Conservation (phyloP, 2,329 filamentous ascomycete genomes). For the Ophiostoma sp. region DNA sequence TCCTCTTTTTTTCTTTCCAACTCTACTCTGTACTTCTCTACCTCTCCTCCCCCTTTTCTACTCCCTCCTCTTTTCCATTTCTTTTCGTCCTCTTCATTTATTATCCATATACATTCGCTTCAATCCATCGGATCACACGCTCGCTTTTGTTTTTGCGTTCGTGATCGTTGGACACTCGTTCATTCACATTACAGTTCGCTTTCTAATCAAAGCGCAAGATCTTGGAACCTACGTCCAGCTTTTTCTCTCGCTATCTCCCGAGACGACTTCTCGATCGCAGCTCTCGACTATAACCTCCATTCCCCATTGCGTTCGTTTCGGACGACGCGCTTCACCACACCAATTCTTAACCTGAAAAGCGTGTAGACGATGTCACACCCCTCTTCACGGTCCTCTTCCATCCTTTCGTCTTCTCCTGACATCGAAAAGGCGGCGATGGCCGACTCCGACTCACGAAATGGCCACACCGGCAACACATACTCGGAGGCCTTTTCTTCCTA, state of each 20-base stretch:
- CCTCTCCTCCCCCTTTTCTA: conserved; percentile 11
- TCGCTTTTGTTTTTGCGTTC: conserved; percentile 10
- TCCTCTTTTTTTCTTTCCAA: conserved; percentile 10
- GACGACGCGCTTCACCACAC: background rate
- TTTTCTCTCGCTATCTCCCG: background rate
- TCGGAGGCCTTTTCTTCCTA: conserved; percentile 15
- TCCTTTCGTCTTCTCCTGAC: conserved; percentile 20
- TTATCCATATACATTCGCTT: conserved; percentile 13
- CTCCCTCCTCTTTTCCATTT: conserved; percentile 11
- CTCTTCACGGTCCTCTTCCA: conserved; percentile 25
- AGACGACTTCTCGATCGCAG: background rate
- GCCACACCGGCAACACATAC: conserved; percentile 8
- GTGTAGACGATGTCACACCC: conserved; percentile 24
- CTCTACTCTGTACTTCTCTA: background rate
- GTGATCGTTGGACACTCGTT: conserved; percentile 6
- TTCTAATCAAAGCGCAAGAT: background rate
- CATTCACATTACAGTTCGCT: background rate
- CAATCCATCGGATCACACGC: conserved; percentile 9
- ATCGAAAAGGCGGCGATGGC: conserved; percentile 19
- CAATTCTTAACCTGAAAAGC: background rate
- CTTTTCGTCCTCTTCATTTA: conserved; percentile 5
- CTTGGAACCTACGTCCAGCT: background rate
- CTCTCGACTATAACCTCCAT: background rate
- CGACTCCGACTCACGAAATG: conserved; percentile 14
- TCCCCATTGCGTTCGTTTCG: background rate